Percentiles rank a stretch among this genome's conserved stretches.
Conservation (phyloP, 805 yeast species). For the Pichia occidentalis region DNA sequence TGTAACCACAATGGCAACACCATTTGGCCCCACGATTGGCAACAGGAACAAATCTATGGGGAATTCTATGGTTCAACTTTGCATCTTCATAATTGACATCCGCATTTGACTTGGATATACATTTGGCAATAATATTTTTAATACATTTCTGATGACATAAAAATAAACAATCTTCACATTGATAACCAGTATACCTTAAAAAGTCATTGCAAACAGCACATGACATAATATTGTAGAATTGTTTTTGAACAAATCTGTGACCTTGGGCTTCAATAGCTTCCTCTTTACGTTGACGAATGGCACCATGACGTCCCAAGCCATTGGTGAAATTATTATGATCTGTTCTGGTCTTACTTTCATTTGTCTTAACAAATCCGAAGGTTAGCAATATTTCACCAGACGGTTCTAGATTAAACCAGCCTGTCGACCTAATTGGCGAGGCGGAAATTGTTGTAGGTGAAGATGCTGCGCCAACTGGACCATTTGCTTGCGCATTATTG, state of each 20-base stretch:
- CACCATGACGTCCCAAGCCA: conserved; percentile 92
- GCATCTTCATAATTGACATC: conserved; percentile 68
- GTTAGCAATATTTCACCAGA: conserved; percentile 81
- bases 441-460: conserved; percentile 12
- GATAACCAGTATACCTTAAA: conserved; percentile 77
- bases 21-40: conserved; percentile 94
- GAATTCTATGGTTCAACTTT: conserved; percentile 89
- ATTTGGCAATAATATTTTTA: conserved; percentile 73
- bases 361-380: conserved; percentile 68
- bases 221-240: conserved; percentile 92
- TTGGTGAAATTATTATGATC: conserved; percentile 46
- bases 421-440: conserved; percentile 36
- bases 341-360: conserved; percentile 35
- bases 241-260: conserved; percentile 93
- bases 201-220: conserved; percentile 98
- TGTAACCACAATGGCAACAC: conserved; percentile 99
- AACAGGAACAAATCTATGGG: conserved; percentile 91
- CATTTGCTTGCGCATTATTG: not conserved
- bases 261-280: conserved; percentile 94
- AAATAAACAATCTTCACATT: conserved; percentile 79
- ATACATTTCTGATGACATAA: conserved; percentile 78
- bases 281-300: conserved; percentile 87
- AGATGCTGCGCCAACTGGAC: not conserved
- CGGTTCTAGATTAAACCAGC: conserved; percentile 92
- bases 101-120: conserved; percentile 69